Evolutionary conservation across 2,329 filamentous ascomycete species (phyloP), one percentile per base, ranked within the genome.

Genomic region (Sporothrix mexicana): DNA sequence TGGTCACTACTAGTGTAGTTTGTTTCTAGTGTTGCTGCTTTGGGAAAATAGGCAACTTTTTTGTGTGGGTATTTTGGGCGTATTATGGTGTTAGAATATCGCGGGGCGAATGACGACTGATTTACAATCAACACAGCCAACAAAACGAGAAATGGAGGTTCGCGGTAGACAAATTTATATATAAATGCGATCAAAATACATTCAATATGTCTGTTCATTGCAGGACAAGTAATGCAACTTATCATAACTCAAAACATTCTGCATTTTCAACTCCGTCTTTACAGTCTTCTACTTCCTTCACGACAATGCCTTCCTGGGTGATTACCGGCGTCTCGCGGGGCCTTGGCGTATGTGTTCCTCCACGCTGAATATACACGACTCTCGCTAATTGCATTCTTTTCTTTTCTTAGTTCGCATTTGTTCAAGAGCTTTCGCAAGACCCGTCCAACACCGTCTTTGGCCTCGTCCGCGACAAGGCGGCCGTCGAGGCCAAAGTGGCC

Each of bases 391-490:
- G n/a, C n/a, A n/a, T n/a, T n/a, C 15, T 41, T 25, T 61, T 36
- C 10, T 36, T 59, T 25, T 15, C 36, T 15, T 61, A 61, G 57
- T 61, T 61, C 25, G 57, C 25, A 5, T 61, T 61, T 17, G 23
- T 61, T 15, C 57, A 15, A 12, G 3, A 41, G 13, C 57, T 61
- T 2, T 61, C 86, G 2, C 75, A 77, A 36, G 78, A 86, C 74
- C 77, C 82, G 1, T 70, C 76, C 15, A 86, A 86, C 74, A 78
- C 77, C 0, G 81, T 87, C 69, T 78, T 87, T 67, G 85, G 85
- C 3, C 78, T 87, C 0, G 85, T 85, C 41, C 84, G 86, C 17
- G 77, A 87, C 78, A 86, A 85, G 75, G 75, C 77, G 0, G 78
- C 79, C 0, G 84, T 85, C 2, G 81, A 86, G 23, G 79, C 83